phyloP scores from a whole-genome alignment of 148 eudicot species.

The Persicaria maculosa region DNA sequence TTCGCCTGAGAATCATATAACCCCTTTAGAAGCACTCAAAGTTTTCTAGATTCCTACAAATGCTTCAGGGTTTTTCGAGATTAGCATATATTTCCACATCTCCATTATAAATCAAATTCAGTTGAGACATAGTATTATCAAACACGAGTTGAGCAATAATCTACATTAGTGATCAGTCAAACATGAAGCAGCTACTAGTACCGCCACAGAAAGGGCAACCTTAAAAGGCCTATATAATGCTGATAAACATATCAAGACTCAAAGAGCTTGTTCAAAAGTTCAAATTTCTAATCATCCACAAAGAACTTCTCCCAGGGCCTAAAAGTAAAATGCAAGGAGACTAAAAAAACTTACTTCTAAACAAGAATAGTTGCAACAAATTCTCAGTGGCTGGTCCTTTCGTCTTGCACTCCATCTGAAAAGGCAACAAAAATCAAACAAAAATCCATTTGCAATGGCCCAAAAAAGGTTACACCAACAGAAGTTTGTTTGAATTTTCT shows the following conservation, averaged over 20 bases:
- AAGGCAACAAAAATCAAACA: background rate
- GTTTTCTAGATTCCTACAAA: background rate
- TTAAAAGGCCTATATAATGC: background rate
- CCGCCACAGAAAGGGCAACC: background rate
- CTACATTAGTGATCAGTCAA: background rate
- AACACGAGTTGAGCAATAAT: background rate
- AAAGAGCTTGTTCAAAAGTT: background rate
- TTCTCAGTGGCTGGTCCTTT: slow-evolving; percentile 23
- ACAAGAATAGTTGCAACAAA: slow-evolving; percentile 58
- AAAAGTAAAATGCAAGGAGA: background rate
- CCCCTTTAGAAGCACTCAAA: background rate
- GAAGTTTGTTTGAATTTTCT: background rate
- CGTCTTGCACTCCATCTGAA: slow-evolving; percentile 8
- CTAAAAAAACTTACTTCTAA: slow-evolving; percentile 45
- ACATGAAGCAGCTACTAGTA: background rate
- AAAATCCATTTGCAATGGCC: background rate
- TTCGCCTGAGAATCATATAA: background rate
- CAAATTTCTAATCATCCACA: background rate
- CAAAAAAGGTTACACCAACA: background rate
- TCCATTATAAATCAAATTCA: background rate
- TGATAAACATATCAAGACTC: background rate
- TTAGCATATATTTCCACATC: background rate
- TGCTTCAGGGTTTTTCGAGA: background rate
- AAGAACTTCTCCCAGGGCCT: background rate
- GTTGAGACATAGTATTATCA: background rate